Evolutionary conservation across 306 rosid genomes (phyloP).

Genomic region (Medicago lupulina): DNA sequence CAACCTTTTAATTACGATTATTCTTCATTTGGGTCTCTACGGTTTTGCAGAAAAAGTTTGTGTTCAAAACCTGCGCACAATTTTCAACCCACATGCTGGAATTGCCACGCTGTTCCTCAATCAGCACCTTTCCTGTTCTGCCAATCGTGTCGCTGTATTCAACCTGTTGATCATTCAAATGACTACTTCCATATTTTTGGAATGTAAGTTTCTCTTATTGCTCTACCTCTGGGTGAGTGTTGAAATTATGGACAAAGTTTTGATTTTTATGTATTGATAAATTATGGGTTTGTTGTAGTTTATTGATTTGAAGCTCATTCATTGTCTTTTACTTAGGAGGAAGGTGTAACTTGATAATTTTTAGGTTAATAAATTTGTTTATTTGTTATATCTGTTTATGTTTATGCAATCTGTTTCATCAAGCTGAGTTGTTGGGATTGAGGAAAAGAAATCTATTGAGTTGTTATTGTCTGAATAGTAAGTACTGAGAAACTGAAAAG

Average conservation of each 20-base stretch:
- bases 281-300: neutral
- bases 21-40: conserved; percentile 33
- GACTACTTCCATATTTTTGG: conserved; percentile 84
- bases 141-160: conserved; percentile 72
- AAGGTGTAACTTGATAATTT: neutral
- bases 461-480: neutral
- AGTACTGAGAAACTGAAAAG: conserved; percentile 17
- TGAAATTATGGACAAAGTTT: conserved; percentile 29
- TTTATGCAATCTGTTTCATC: conserved; percentile 3
- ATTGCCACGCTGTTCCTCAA: conserved; percentile 55
- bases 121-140: conserved; percentile 67
- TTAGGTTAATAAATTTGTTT: conserved; percentile 15
- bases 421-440: conserved; percentile 3
- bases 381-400: neutral
- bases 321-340: conserved; percentile 10
- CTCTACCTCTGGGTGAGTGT: conserved; percentile 20
- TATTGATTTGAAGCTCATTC: conserved; percentile 5
- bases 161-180: conserved; percentile 70
- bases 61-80: conserved; percentile 53
- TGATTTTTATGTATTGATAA: conserved; percentile 13
- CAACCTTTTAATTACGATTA: conserved; percentile 26
- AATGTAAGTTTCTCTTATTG: conserved; percentile 52
- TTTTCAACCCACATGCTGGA: conserved; percentile 65
- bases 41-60: conserved; percentile 36
- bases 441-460: conserved; percentile 20